A percentile compares a stretch with the other conserved stretches of the same genome.
Conservation (phyloP, 208 protist species). For the Crithidia bombi region DNA sequence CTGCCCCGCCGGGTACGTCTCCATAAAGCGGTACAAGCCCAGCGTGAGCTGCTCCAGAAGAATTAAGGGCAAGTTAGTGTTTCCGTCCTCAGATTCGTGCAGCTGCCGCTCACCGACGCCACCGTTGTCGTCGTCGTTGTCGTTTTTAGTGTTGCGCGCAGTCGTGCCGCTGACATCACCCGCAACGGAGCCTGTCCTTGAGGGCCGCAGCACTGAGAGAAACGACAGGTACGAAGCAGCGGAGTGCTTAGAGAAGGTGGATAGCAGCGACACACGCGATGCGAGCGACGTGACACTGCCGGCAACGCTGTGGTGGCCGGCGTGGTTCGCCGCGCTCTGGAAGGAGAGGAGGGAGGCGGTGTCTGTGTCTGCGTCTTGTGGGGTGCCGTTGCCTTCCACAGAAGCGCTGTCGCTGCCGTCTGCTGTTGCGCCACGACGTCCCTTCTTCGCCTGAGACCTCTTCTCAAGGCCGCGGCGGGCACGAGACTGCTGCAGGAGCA, state of each 20-base stretch:
- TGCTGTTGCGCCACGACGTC: neutral
- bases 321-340: conserved; percentile 18
- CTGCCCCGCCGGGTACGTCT: conserved; percentile 34
- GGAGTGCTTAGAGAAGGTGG: conserved; percentile 74
- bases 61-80: conserved; percentile 90
- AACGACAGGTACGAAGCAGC: conserved; percentile 80
- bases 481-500: conserved; percentile 57
- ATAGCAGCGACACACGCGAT: conserved; percentile 83
- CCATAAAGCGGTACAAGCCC: conserved; percentile 66
- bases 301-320: conserved; percentile 11
- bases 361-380: conserved; percentile 10
- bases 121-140: neutral
- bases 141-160: no score
- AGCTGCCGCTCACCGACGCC: conserved; percentile 29
- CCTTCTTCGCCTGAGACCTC: conserved; percentile 21
- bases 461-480: conserved; percentile 37
- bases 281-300: conserved; percentile 52
- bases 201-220: conserved; percentile 75
- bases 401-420: conserved; percentile 2
- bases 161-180: conserved; percentile 8
- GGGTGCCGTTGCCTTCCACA: neutral
- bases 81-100: conserved; percentile 86
- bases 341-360: conserved; percentile 30
- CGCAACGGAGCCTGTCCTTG: conserved; percentile 11
- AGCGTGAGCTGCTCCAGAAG: conserved; percentile 84